A percentile compares a stretch with the other conserved stretches of the same genome.
Evolutionary conservation across 208 protist species (phyloP).

Genomic region (Leishmania guyanensis): DNA sequence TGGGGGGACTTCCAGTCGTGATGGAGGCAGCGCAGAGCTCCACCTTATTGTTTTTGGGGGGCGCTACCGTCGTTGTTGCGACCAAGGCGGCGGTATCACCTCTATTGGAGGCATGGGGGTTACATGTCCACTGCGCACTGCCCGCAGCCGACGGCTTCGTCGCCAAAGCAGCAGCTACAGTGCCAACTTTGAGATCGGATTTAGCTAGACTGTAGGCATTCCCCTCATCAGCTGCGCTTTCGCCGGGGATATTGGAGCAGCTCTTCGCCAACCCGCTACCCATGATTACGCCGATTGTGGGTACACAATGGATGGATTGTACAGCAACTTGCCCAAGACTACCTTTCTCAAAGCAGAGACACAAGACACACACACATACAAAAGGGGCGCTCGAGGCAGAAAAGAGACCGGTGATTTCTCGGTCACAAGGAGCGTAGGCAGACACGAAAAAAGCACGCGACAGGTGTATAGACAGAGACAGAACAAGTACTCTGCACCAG

Average conservation of each 20-base stretch:
- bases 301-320: neutral
- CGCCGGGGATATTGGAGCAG: slow-evolving; percentile 5
- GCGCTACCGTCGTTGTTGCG: neutral
- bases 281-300: slow-evolving; percentile 6
- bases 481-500: neutral
- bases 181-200: neutral
- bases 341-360: neutral
- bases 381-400: neutral
- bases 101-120: too few relatives aligned
- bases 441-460: neutral
- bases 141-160: neutral
- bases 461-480: neutral
- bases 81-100: neutral
- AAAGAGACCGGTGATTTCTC: neutral
- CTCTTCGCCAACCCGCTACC: slow-evolving; percentile 18
- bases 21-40: neutral
- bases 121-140: neutral
- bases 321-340: neutral
- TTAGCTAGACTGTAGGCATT: slow-evolving; percentile 11
- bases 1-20: neutral
- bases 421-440: neutral
- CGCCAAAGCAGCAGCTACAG: neutral
- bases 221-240: slow-evolving; percentile 8
- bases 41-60: neutral
- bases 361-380: neutral